Evolutionary conservation across 495 filamentous ascomycete genomes (phyloP), one percentile per base, ranked within the genome.

Genomic region (Viridothelium virens): DNA sequence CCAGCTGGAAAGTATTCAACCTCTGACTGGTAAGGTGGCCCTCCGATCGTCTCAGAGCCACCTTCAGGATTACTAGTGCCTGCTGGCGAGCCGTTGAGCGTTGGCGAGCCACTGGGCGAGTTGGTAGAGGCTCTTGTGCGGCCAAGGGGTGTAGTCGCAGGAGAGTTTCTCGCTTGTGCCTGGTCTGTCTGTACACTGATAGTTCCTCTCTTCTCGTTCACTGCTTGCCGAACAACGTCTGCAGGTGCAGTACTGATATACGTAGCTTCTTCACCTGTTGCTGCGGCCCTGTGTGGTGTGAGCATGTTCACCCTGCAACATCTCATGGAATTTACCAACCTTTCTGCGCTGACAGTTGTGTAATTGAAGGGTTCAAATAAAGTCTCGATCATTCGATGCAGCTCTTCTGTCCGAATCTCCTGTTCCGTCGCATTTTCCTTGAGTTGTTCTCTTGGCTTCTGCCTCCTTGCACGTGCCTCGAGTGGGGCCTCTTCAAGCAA

Each of bases 361-460:
- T 98, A 98, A 76, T 98, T 94, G 72, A 97, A 98, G 0, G 92
- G 90, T 77, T 91, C 87, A 74, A 98, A 98, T 69, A 95, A 86
- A 1, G 86, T 92, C 78, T 98, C 94, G 67, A 98, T 96, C 80
- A 95, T 87, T 67, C 86, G 88, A 75, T 97, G 93, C 16, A 98
- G 82, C 71, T 97, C 92, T 65, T 97, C 94, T 70, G 95, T 91
- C 9, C 92, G 83, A 64, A 96, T 92, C 75, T 98, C 94, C 73
- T 96, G 94, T 16, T 92, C 91, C 0, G 94, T 96, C 2, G 94
- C 94, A 78, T 97, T 93, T 0, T 96, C 91, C 74, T 92, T 91
- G 68, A 98, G 78, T 74, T 88, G 86, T 66, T 95, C 92, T 63
- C 94, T 84, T 0, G 94, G 94, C 74, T 96, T 96, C 75, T 98